Evolutionary conservation across 176 grass and related monocot species (phyloP), one percentile per base, ranked within the genome.

Genomic region (Thalia dealbata): DNA sequence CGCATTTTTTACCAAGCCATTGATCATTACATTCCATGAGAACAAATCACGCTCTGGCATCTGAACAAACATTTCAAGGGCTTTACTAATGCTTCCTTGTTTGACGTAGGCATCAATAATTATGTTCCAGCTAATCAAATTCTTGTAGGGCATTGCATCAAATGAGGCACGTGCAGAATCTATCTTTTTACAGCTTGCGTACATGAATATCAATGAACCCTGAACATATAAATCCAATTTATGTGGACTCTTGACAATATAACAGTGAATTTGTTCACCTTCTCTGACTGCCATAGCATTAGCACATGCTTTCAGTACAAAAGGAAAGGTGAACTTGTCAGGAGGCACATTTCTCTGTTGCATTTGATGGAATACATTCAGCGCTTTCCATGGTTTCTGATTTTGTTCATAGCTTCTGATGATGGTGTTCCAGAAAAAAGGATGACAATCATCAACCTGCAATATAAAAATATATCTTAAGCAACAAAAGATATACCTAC

Each of bases 261-360:
- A 43, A 52, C 75, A 66, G 28, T 77, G 75, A 10, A 77, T 65
- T n/a, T 54, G 61, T 32, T 77, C 45, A 22, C 75, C 75, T 67
- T 77, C 62, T 62, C 28, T 77, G 26, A 54, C 23, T 23, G 75
- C 61, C 26, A 9, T 10, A 23, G 27, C 26, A 54, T 62, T 67
- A 23, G 75, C 75, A 67, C 75, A 77, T 11, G 75, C 62, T 67
- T 66, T 77, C 45, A 77, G 75, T 8, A 67, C 28, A 35, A 77
- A 77, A 55, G 75, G 75, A 19, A 77, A 77, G 62, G 75, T 77
- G 75, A 77, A 77, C 62, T 77, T 77, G 46, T 77, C 75, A 41
- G 44, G 75, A 50, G 45, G 67, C 12, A 77, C 42, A 29, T 25
- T 16, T n/a, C 61, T 67, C 28, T 62, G 26, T 26, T 30, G 19